These are phyloP conservation scores for Arachnomyces sp. DNA, from an alignment of 2,329 filamentous ascomycete species.

Conservation along the genomic window DNA sequence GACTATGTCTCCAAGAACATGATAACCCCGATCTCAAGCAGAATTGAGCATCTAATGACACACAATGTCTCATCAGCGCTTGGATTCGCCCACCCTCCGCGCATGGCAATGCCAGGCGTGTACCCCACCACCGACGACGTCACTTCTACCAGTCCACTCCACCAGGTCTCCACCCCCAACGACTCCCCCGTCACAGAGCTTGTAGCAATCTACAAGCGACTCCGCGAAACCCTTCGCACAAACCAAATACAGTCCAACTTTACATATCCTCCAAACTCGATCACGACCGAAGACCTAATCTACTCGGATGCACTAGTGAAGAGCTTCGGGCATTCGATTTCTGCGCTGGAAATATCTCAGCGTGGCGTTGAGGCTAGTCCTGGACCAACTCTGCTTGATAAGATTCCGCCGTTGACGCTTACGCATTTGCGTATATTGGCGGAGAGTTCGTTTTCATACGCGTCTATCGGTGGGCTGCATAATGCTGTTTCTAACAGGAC, in stretches of 20 bases:
- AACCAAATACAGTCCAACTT: slow-evolving; percentile 45
- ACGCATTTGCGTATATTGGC: slow-evolving; percentile 81
- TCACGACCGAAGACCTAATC: slow-evolving; percentile 39
- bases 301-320: slow-evolving; percentile 36
- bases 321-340: slow-evolving; percentile 71
- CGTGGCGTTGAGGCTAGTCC: slow-evolving; percentile 69
- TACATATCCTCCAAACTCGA: slow-evolving; percentile 32
- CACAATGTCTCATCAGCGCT: slow-evolving; percentile 21
- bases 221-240: slow-evolving; percentile 46
- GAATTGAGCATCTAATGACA: slow-evolving; percentile 26
- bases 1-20: slow-evolving; percentile 45
- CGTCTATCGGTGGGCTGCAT: slow-evolving; percentile 64
- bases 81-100: slow-evolving; percentile 21
- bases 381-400: slow-evolving; percentile 69
- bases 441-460: slow-evolving; percentile 80
- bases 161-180: slow-evolving; percentile 20
- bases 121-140: slow-evolving; percentile 30
- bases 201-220: slow-evolving; percentile 46
- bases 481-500: slow-evolving; percentile 53
- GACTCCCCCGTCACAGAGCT: slow-evolving; percentile 40
- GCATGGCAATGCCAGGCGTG: slow-evolving; percentile 31
- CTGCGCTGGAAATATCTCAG: slow-evolving; percentile 83
- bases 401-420: slow-evolving; percentile 72
- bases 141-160: slow-evolving; percentile 22
- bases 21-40: slow-evolving; percentile 41